These are phyloP conservation scores for Hanseniaspora occidentalis DNA, from an alignment of 805 yeast species.

Conservation along the genomic window DNA sequence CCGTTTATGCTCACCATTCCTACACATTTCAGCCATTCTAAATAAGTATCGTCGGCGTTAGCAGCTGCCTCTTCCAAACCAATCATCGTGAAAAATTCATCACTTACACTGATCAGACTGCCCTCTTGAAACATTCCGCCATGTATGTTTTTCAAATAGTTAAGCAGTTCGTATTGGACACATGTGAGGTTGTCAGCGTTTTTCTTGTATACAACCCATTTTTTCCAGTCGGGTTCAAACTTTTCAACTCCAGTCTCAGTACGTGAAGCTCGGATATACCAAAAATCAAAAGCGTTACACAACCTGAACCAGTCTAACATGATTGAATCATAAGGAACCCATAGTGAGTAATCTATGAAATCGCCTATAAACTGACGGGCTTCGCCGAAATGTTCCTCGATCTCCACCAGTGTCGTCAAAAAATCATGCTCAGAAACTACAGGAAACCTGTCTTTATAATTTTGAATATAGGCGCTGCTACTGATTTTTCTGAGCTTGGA, in stretches of 20 bases:
- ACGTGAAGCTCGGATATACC: neutral
- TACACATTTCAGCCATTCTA: neutral
- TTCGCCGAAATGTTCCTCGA: conserved; percentile 17
- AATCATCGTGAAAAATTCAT: neutral
- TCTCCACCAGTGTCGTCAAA: conserved; percentile 9
- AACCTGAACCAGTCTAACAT: conserved; percentile 19
- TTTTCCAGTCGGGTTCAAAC: neutral
- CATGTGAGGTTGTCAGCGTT: neutral
- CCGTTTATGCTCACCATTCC: neutral
- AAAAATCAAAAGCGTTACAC: neutral
- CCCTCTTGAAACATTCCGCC: neutral
- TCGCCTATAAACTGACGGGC: conserved; percentile 11
- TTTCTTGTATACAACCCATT: neutral
- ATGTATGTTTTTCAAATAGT: neutral
- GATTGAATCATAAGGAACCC: conserved; percentile 21
- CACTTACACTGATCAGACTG: neutral
- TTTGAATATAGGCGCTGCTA: no score
- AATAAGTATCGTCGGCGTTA: neutral
- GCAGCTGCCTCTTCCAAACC: neutral
- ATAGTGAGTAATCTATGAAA: conserved; percentile 17
- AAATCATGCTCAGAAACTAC: neutral
- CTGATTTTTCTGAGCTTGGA: no score
- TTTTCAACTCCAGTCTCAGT: neutral
- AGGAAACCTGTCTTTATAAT: neutral
- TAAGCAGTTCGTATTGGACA: neutral